Base-by-base conservation (phyloP, 2,329 filamentous ascomycete species). In the Pestalotiopsis sp. region DNA sequence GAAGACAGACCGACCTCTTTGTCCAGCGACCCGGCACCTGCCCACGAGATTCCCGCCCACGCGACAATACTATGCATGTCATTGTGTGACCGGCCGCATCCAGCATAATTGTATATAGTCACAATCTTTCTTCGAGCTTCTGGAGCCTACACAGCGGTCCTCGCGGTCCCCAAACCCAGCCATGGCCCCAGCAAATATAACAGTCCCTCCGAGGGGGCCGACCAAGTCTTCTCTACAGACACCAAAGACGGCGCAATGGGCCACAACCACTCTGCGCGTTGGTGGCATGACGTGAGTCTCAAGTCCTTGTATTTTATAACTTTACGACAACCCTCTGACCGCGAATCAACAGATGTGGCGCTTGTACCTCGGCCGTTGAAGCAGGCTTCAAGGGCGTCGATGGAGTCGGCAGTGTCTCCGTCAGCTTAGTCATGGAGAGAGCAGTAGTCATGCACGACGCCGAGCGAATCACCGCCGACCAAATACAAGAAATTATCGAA, bases 281-380 rank as follows among this genome's bases (percentile, higher is more conserved):
- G 94, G 92, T 72, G 96, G 96, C 73, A 99, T 92, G 89, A 92
- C 90, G 86, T 89, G 82, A 85, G 85, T 86, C 65, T 66, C 35
- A 17, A 17, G 65, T 55, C 67, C 40, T 66, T 39, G 62, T 14
- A 38, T 52, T 22, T 22, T 24, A 14, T 9, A 17, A n/a, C 20
- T 63, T 63, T 26, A n/a, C 17, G 20, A 48, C n/a, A 24, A 48
- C 44, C 64, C 52, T 69, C 78, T 82, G 70, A 83, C 73, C 48
- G 38, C 64, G 26, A 26, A 56, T 4, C 44, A 9, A n/a, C 38
- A 89, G 87, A 71, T 99, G 96, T 82, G 94, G 95, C 77, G 92
- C 95, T 73, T 99, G 96, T 79, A 98, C 95, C 35, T 97, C 94
- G 58, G 91, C 96, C n/a, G 91, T 99, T 73, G 95, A 98, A 85